These are phyloP conservation scores for Aphanomyces astaci DNA, from an alignment of 352 stramenopile genomes.

Conservation along the genomic window DNA sequence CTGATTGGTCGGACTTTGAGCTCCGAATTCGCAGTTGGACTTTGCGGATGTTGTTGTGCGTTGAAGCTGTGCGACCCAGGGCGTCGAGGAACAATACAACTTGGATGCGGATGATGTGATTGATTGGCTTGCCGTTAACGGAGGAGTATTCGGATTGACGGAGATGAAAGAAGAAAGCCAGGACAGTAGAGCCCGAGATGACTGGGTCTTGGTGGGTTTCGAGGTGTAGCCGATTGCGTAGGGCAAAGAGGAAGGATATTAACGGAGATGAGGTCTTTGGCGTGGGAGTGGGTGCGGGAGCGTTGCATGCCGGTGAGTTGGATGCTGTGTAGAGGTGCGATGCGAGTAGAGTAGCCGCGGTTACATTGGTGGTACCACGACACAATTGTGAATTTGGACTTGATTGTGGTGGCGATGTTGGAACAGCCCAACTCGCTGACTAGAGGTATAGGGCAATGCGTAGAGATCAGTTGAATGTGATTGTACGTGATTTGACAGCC, in stretches of 20 bases:
- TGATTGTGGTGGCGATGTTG: background rate
- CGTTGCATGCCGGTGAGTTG: background rate
- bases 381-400: background rate
- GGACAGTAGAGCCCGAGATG: background rate
- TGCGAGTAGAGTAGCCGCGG: background rate
- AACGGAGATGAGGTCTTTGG: no score
- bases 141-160: background rate
- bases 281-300: background rate
- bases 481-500: no score
- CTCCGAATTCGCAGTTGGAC: background rate
- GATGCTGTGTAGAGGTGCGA: background rate
- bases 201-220: background rate
- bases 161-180: background rate
- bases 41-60: background rate
- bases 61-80: background rate
- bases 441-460: no score
- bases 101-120: background rate
- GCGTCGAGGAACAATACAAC: background rate
- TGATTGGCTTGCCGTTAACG: background rate
- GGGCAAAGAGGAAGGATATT: background rate
- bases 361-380: background rate
- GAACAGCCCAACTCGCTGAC: no score
- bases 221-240: background rate
- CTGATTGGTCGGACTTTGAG: background rate
- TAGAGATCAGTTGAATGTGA: no score